Evolutionary conservation across 257 asterid species (phyloP).

Genomic region (Solanum ahanhuiri): DNA sequence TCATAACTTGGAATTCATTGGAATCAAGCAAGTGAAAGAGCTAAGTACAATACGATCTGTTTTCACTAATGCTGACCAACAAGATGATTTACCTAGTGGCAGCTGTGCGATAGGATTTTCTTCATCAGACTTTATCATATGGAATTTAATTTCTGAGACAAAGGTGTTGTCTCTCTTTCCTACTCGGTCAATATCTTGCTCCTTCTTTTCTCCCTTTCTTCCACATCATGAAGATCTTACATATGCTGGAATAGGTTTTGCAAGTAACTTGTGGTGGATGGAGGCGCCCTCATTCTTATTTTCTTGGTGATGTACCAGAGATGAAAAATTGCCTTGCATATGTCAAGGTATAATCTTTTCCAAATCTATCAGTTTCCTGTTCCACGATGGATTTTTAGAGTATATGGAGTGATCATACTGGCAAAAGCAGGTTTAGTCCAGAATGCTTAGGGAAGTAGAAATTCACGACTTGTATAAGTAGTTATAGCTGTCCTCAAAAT

Average conservation of each 20-base stretch:
- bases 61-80: conserved; percentile 24
- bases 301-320: conserved; percentile 70
- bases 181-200: background rate
- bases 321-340: conserved; percentile 78
- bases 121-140: conserved; percentile 70
- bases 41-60: conserved; percentile 54
- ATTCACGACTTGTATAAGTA: background rate
- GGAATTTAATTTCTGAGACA: conserved; percentile 64
- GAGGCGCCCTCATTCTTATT: conserved; percentile 96
- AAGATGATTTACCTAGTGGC: conserved; percentile 27
- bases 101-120: conserved; percentile 86
- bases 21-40: conserved; percentile 88
- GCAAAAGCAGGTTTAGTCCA: background rate
- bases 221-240: background rate
- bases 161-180: conserved; percentile 44
- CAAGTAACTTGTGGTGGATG: conserved; percentile 93
- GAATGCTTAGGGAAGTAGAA: background rate
- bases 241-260: conserved; percentile 36
- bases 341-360: conserved; percentile 53
- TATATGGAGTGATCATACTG: background rate
- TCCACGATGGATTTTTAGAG: background rate
- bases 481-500: background rate
- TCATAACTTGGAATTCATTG: conserved; percentile 57
- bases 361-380: background rate
- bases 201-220: background rate